These are phyloP conservation scores for Puccinia hordei DNA, from an alignment of 1,284 basidiomycete species.

Conservation along the genomic window DNA sequence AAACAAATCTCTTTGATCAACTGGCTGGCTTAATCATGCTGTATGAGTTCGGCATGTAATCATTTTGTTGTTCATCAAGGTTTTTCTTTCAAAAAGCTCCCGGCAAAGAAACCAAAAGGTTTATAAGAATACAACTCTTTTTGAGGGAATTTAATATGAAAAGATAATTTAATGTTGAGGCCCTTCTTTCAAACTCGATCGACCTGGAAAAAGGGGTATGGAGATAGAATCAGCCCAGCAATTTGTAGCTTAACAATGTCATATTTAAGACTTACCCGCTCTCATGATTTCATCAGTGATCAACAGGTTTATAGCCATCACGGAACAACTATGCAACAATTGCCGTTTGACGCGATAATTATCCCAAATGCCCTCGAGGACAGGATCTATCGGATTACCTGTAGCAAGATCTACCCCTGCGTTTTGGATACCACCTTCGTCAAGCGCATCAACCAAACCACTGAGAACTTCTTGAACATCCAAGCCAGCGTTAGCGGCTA, in stretches of 20 bases:
- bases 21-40: too few relatives aligned
- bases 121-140: conserved; percentile 18
- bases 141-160: neutral
- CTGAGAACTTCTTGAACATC: conserved; percentile 96
- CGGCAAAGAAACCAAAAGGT: conserved; percentile 7
- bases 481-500: conserved; percentile 93
- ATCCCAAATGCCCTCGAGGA: conserved; percentile 95
- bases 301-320: conserved; percentile 93
- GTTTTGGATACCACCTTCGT: conserved; percentile 71
- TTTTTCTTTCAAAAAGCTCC: conserved; percentile 8
- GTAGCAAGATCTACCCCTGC: conserved; percentile 85
- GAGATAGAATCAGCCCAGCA: neutral
- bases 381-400: conserved; percentile 95
- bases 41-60: too few relatives aligned
- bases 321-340: conserved; percentile 91
- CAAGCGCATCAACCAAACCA: conserved; percentile 76
- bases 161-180: conserved; percentile 40
- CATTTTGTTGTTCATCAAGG: neutral
- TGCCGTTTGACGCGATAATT: conserved; percentile 98
- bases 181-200: conserved; percentile 50
- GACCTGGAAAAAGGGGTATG: conserved; percentile 14
- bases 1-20: too few relatives aligned
- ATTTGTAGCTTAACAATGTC: neutral
- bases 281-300: conserved; percentile 62
- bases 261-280: conserved; percentile 66